Base-by-base conservation (phyloP, 2,329 filamentous ascomycete genomes). In the Phyllosticta paracitricarpa region DNA sequence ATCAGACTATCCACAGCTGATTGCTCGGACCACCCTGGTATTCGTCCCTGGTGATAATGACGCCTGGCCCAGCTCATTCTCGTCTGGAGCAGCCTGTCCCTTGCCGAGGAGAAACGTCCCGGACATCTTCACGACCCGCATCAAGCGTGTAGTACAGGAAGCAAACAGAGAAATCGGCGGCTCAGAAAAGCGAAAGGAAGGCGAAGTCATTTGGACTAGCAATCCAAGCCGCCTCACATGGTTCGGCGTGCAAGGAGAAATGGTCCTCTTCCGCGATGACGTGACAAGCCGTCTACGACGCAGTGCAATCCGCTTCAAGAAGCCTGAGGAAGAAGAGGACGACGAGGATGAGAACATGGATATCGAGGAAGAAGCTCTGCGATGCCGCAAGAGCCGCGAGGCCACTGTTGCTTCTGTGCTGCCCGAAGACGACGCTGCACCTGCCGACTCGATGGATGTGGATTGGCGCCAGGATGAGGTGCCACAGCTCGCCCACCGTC, bases 11-110 rank as follows among this genome's bases (percentile, higher is more conserved):
- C 90, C 91, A 2, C 81, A 83, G 0, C 81, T 99, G 14, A 82
- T 97, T 53, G 87, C 88, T 61, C 82, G 83, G 26, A 87, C 89
- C 4, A 93, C 89, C 0, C 96, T 97, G 72, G 80, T 96, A 33
- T 96, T 99, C 70, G 89, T 97, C 0, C 94, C 94, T 0, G 94
- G 94, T 30, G 93, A 97, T 75, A 96, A 97, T 71, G 94, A 99
- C 72, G 92, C 90, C n/a, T 99, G 94, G 94, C 84, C 88, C 4
- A 96, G 91, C 0, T 83, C 91, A 2, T 96, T 96, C 71, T 85
- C 84, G 0, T 87, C 86, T 1, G 90, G 90, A 3, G 87, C 89
- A 1, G 84, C 88, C 0, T 82, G 84, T 0, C 83, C 87, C 0
- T 70, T 93, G 10, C 90, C 90, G 0, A 77, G 87, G 9, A 86